Conservation (phyloP, 495 filamentous ascomycete species). For the Penicillium turbatum region DNA sequence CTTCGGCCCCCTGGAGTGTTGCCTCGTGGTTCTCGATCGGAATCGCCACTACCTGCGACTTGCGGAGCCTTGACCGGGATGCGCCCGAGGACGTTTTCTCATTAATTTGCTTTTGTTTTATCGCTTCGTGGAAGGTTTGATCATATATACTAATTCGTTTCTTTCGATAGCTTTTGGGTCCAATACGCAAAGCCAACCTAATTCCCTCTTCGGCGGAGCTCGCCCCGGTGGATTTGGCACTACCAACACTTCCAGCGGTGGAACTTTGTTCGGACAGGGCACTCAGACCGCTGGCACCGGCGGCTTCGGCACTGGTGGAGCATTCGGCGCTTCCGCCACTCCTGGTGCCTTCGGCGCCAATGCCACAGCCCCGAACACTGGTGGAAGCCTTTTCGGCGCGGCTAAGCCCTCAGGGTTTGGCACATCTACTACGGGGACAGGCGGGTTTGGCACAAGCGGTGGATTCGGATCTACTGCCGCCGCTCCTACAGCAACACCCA, state of each 20-base stretch:
- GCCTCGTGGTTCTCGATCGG: neutral
- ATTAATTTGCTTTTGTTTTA: slow-evolving; percentile 21
- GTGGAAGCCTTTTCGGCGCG: slow-evolving; percentile 48
- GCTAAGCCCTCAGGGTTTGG: slow-evolving; percentile 39
- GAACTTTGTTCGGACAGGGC: slow-evolving; percentile 47
- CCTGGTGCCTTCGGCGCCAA: slow-evolving; percentile 35
- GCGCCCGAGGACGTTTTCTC: slow-evolving; percentile 13
- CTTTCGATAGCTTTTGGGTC: slow-evolving; percentile 35
- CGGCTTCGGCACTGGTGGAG: slow-evolving; percentile 35
- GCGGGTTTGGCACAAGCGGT: slow-evolving; percentile 18
- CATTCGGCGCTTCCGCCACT: slow-evolving; percentile 27
- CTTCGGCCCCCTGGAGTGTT: neutral
- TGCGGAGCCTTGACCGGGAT: slow-evolving; percentile 7
- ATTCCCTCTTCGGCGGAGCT: slow-evolving; percentile 38
- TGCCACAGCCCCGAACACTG: slow-evolving; percentile 33
- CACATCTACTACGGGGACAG: slow-evolving; percentile 21
- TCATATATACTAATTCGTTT: slow-evolving; percentile 17
- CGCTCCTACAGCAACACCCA: slow-evolving; percentile 2
- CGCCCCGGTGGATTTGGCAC: slow-evolving; percentile 48
- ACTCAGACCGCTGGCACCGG: slow-evolving; percentile 35
- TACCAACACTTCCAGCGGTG: slow-evolving; percentile 37
- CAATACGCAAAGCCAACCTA: slow-evolving; percentile 31
- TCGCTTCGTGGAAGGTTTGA: slow-evolving; percentile 1
- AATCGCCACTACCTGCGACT: neutral
- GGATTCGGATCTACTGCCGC: slow-evolving; percentile 26